These are phyloP conservation scores for Aspergillus saccharolyticus DNA, from an alignment of 495 filamentous ascomycete species.

Conservation along the genomic window DNA sequence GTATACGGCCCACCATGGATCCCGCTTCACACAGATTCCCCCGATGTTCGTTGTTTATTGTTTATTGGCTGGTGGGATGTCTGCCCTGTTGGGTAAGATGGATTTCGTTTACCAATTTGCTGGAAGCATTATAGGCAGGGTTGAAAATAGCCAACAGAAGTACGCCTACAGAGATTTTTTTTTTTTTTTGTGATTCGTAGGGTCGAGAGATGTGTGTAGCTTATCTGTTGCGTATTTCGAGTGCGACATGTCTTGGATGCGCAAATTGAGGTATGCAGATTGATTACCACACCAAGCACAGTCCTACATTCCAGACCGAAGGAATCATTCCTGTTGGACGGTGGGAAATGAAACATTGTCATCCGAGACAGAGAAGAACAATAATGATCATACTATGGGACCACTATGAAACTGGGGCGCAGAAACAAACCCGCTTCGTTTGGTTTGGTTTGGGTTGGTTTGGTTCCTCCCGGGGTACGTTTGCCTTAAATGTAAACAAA, in stretches of 20 bases:
- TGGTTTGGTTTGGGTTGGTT: not conserved
- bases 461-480: not conserved
- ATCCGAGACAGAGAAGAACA: not conserved
- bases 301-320: conserved; percentile 12
- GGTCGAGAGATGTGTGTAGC: too few species aligned
- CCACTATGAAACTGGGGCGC: not conserved
- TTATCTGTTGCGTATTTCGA: too few species aligned
- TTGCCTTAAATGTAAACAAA: not conserved
- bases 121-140: too few species aligned
- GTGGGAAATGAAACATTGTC: not conserved
- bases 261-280: conserved; percentile 4
- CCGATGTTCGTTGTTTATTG: conserved; percentile 5
- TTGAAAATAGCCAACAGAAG: too few species aligned
- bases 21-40: conserved; percentile 11
- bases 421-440: too few species aligned
- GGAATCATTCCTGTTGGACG: not conserved
- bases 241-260: not conserved
- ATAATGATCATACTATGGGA: too few species aligned
- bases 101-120: not conserved
- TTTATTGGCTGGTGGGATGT: not conserved
- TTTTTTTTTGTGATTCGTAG: too few species aligned
- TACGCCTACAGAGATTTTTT: too few species aligned
- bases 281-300: not conserved
- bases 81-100: not conserved
- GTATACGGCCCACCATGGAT: conserved; percentile 18